Base-by-base conservation (phyloP, 2,329 filamentous ascomycete genomes). In the Fusarium sp. region DNA sequence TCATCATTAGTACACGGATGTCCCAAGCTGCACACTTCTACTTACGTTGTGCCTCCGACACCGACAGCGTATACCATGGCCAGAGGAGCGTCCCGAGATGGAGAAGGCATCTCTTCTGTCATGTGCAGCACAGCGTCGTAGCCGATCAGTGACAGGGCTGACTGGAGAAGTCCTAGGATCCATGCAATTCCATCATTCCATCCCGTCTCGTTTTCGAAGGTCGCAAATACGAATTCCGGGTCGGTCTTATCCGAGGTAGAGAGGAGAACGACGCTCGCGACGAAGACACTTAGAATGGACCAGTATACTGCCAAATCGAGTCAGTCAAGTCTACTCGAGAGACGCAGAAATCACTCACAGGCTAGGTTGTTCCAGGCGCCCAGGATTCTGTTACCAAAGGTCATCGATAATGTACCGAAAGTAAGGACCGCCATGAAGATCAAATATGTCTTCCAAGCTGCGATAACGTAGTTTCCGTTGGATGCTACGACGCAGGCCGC, bases 141-240 rank as follows among this genome's bases (percentile, higher is more conserved):
- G 15, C 81, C 82, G 11, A 77, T 79, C 5, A 80, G 72, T 17
- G 75, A 76, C 0, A 79, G 56, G 0, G 77, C 76, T 0, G 75
- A 80, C 69, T 82, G 83, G 2, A 85, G 72, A 4, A 85, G 75
- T 0, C 83, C 83, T 2, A 85, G 71, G 15, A 84, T 78, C 83
- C 83, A 85, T 0, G 83, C 76, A 17, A 84, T 74, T 1, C 83
- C 84, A 49, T 84, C 80, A 2, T 78, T 75, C 83, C 83, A 85
- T 4, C 81, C 81, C 3, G 80, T 82, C 34, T 78, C 77, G 66
- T 85, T 85, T n/a, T 73, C 70, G 53, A 84, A 84, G 14, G 80
- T 75, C 7, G 78, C 73, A 58, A 84, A 85, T 13, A 84, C 82
- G 61, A 79, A 84, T 15, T 73, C 66, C 9, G 81, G 80, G 34